A percentile compares a stretch with the other conserved stretches of the same genome.
These are phyloP conservation scores for Harringtonia lauricola DNA, from an alignment of 2,329 filamentous ascomycete species.

Conservation along the genomic window DNA sequence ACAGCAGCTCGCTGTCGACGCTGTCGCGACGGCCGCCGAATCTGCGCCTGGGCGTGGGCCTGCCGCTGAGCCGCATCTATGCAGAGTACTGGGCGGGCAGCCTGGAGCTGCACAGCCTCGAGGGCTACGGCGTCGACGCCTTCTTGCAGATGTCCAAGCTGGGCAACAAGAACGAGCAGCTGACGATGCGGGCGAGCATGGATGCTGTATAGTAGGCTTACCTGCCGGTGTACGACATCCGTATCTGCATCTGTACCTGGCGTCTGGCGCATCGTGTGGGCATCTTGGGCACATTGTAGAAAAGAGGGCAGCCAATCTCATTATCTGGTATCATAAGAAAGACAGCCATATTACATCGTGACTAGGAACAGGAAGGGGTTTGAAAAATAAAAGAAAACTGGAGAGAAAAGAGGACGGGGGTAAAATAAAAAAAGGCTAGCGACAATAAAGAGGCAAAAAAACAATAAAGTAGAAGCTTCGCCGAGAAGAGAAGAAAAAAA, in stretches of 20 bases:
- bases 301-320: slow-evolving; percentile 23
- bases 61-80: slow-evolving; percentile 89
- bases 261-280: not conserved
- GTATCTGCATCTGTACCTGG: too few relatives aligned
- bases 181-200: slow-evolving; percentile 67
- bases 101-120: slow-evolving; percentile 80
- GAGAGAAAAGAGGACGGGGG: not conserved
- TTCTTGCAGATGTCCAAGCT: slow-evolving; percentile 94
- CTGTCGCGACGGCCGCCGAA: slow-evolving; percentile 78
- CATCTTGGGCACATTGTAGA: not conserved
- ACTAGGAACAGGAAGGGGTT: slow-evolving; percentile 24
- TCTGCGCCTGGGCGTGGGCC: slow-evolving; percentile 78
- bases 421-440: slow-evolving; percentile 3
- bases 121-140: slow-evolving; percentile 91
- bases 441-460: slow-evolving; percentile 1
- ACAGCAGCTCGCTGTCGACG: slow-evolving; percentile 57
- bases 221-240: too few relatives aligned
- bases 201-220: slow-evolving; percentile 54
- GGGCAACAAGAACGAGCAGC: slow-evolving; percentile 95
- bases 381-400: slow-evolving; percentile 14
- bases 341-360: slow-evolving; percentile 36
- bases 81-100: slow-evolving; percentile 97
- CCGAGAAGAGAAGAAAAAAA: slow-evolving; percentile 7
- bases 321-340: slow-evolving; percentile 39
- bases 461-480: not conserved